Evolutionary conservation across 495 filamentous ascomycete species (phyloP).

Genomic region (Staphylotrichum tortipilum): DNA sequence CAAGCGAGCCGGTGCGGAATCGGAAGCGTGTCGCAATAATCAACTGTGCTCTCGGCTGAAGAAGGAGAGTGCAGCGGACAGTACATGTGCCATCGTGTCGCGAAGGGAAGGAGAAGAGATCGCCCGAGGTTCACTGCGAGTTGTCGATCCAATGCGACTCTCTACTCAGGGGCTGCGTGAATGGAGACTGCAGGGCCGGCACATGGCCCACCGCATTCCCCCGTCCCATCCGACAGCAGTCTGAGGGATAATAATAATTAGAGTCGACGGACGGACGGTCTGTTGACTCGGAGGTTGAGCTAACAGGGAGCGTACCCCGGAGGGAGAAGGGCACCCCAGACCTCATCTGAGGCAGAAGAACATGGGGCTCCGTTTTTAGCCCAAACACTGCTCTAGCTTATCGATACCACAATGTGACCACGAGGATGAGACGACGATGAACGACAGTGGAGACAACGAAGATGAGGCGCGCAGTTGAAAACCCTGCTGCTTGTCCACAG

Average conservation of each 20-base stretch:
- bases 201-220: not conserved
- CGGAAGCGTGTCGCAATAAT: not conserved
- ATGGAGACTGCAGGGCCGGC: not conserved
- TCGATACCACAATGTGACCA: too few species aligned
- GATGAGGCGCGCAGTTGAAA: too few species aligned
- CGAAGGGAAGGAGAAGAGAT: not conserved
- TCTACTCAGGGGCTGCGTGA: not conserved
- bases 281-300: not conserved
- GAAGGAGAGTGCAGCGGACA: too few species aligned
- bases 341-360: too few species aligned
- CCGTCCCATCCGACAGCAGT: not conserved
- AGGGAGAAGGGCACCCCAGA: not conserved
- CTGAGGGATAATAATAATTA: not conserved
- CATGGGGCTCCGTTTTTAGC: too few species aligned
- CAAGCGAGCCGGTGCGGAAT: not conserved
- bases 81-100: not conserved
- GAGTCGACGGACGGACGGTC: too few species aligned
- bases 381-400: too few species aligned
- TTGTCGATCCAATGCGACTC: constrained; percentile 10
- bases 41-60: not conserved
- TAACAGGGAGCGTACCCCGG: not conserved
- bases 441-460: too few species aligned
- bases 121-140: not conserved
- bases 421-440: too few species aligned
- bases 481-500: too few species aligned